Percentiles rank a stretch among this genome's conserved stretches.
These are phyloP conservation scores for Leccinum laetum DNA, from an alignment of 1,284 basidiomycete genomes.

Conservation along the genomic window DNA sequence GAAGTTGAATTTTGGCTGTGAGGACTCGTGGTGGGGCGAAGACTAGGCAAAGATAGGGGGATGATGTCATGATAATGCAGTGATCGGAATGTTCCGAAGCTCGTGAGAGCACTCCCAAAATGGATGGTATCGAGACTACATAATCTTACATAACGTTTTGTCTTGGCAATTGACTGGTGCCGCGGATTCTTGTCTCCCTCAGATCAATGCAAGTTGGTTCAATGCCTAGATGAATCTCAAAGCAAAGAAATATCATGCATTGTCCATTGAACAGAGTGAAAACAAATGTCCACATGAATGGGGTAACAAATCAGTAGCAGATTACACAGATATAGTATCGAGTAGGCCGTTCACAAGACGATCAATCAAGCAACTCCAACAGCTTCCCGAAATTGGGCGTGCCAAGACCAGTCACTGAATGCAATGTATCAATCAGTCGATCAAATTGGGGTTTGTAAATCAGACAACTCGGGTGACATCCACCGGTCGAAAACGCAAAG, in stretches of 20 bases:
- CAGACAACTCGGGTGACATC: neutral
- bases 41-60: too few species aligned
- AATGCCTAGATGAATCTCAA: neutral
- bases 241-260: neutral
- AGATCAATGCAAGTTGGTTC: too few species aligned
- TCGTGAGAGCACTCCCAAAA: too few species aligned
- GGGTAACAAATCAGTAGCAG: neutral
- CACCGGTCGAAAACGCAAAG: neutral
- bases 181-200: too few species aligned
- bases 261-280: neutral
- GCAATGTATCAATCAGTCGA: neutral
- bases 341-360: neutral
- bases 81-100: too few species aligned
- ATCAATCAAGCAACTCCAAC: constrained; percentile 18
- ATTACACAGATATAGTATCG: neutral
- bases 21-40: too few species aligned
- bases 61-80: too few species aligned
- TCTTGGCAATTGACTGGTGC: too few species aligned
- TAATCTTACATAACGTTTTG: too few species aligned
- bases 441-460: neutral
- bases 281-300: neutral
- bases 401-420: constrained; percentile 45
- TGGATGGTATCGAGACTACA: too few species aligned
- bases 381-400: constrained; percentile 43
- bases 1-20: too few species aligned